These are phyloP conservation scores for Durio zibethinus DNA, from an alignment of 345 rosid species.

Conservation along the genomic window DNA sequence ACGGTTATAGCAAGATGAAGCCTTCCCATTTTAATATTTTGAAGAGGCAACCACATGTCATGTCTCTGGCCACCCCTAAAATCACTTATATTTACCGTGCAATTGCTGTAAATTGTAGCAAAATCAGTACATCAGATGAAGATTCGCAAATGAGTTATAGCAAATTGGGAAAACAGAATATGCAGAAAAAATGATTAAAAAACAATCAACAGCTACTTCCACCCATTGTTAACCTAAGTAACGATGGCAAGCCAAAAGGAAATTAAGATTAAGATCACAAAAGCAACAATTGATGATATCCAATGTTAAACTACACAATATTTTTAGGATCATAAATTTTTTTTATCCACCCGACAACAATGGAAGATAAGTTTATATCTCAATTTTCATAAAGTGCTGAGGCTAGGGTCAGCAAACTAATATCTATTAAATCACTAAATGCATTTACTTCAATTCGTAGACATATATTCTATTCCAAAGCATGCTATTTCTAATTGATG, in stretches of 20 bases:
- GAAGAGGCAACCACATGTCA: conserved; percentile 89
- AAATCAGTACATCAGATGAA: not conserved
- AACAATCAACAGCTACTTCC: not conserved
- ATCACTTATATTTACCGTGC: conserved; percentile 56
- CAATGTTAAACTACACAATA: not conserved
- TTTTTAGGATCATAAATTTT: not conserved
- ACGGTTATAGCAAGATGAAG: conserved; percentile 77
- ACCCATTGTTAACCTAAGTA: not conserved
- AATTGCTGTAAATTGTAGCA: conserved; percentile 42
- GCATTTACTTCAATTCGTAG: not conserved
- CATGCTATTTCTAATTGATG: not conserved
- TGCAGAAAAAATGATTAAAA: not conserved
- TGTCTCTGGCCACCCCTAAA: conserved; percentile 69
- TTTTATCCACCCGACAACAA: not conserved
- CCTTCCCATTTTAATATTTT: conserved; percentile 73
- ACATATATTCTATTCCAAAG: not conserved
- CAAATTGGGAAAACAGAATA: not conserved
- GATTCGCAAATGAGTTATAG: not conserved
- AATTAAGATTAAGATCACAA: not conserved
- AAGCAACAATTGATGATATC: not conserved
- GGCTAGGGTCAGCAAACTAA: not conserved
- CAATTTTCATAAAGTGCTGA: not conserved
- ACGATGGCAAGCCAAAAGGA: not conserved
- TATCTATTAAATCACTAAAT: not conserved
- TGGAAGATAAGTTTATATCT: not conserved